Conservation (phyloP, 768 basidiomycete species). For the Psilocybe sp. region DNA sequence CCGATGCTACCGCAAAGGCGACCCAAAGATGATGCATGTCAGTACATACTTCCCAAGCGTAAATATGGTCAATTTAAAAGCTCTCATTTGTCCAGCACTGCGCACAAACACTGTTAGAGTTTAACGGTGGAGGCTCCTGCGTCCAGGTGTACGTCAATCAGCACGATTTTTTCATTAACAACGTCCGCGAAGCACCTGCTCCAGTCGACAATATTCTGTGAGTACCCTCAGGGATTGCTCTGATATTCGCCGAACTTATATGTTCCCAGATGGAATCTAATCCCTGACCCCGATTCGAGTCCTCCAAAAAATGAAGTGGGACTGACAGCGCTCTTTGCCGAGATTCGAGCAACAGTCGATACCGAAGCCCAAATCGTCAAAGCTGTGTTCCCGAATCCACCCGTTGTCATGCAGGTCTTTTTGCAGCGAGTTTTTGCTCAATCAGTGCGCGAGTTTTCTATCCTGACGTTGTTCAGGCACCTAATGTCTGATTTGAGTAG, state of each 20-base stretch:
- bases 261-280: constrained; percentile 65
- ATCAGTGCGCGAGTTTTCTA: constrained; percentile 56
- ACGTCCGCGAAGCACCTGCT: constrained; percentile 64
- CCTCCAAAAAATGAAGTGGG: constrained; percentile 81
- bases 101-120: constrained; percentile 93
- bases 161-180: constrained; percentile 99
- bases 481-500: constrained; percentile 35
- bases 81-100: constrained; percentile 69
- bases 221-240: constrained; percentile 15
- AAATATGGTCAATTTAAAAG: not conserved
- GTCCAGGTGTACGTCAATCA: constrained; percentile 99
- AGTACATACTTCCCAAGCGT: constrained; percentile 15
- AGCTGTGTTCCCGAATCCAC: constrained; percentile 96
- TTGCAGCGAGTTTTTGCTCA: constrained; percentile 96
- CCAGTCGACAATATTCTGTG: constrained; percentile 58
- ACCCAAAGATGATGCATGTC: constrained; percentile 99
- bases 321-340: constrained; percentile 73
- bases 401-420: constrained; percentile 97
- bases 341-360: constrained; percentile 88
- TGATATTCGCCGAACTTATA: not conserved
- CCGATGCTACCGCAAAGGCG: constrained; percentile 91
- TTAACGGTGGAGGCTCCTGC: constrained; percentile 96
- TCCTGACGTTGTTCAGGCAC: not conserved
- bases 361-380: constrained; percentile 98
- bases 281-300: constrained; percentile 77